Conservation (phyloP, 2,329 filamentous ascomycete species). For the Hymenoscyphus fraxineus region DNA sequence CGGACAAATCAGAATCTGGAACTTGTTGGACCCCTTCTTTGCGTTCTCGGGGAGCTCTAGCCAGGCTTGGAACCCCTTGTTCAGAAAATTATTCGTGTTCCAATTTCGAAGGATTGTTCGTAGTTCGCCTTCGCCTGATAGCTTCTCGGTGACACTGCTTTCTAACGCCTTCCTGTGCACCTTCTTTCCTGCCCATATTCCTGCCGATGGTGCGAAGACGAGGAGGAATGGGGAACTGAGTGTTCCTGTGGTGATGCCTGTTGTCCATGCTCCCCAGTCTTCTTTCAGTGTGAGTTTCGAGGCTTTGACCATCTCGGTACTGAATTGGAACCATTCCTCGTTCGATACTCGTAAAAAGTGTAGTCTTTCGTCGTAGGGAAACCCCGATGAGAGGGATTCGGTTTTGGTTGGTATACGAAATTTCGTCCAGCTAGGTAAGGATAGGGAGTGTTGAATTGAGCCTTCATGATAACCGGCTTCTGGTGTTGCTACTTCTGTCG, state of each 20-base stretch:
- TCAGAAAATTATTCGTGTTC: slow-evolving; percentile 21
- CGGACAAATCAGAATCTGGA: slow-evolving; percentile 10
- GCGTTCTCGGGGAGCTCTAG: slow-evolving; percentile 23
- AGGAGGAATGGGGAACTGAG: slow-evolving; percentile 19
- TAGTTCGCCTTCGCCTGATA: slow-evolving; percentile 23
- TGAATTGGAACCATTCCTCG: slow-evolving; percentile 29
- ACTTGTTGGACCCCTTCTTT: slow-evolving; percentile 13
- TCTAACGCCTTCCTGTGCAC: slow-evolving; percentile 24
- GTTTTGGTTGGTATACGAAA: slow-evolving; percentile 25
- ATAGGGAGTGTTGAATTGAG: background rate
- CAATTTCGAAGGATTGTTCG: slow-evolving; percentile 20
- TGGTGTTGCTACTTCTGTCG: background rate
- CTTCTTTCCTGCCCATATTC: slow-evolving; percentile 24
- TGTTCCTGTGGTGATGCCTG: slow-evolving; percentile 26
- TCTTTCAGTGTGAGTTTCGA: slow-evolving; percentile 23
- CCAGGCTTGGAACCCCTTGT: slow-evolving; percentile 27
- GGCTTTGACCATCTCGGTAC: slow-evolving; percentile 22
- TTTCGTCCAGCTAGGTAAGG: slow-evolving; percentile 5
- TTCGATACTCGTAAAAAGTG: slow-evolving; percentile 20
- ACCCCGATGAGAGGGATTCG: slow-evolving; percentile 28
- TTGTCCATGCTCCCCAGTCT: slow-evolving; percentile 25
- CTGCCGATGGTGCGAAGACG: slow-evolving; percentile 23
- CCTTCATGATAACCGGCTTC: background rate
- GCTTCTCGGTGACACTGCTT: slow-evolving; percentile 23
- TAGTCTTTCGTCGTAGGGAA: slow-evolving; percentile 24